Evolutionary conservation across 345 rosid genomes (phyloP), one percentile per base, ranked within the genome.

Genomic region (Populus euphratica): DNA sequence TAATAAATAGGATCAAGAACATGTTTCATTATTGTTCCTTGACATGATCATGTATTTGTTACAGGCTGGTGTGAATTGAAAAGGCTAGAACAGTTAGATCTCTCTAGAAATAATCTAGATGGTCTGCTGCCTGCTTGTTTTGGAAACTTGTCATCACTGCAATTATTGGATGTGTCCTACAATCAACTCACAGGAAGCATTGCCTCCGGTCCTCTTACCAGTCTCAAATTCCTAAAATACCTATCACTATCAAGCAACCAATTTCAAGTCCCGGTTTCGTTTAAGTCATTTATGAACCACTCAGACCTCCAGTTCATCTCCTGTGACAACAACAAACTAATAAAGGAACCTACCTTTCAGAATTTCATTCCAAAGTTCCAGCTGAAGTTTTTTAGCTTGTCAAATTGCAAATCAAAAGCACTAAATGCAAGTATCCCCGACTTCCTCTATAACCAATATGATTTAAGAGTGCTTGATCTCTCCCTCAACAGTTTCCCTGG

Each of bases 111-210:
- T 29, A 29, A 29, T 29, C 31, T 29, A 29, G 31, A 29, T 29
- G 31, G 31, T 29, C 31, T 29, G 31, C 31, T 29, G 31, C 31
- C 31, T 18, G 13, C 12, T 0, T 59, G 81, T 65, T 49, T 77
- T 1, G 31, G 39, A 23, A 77, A 83, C 21, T 65, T 80, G 50
- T 52, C 83, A 43, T 43, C 70, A 6, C 78, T 80, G 18, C 49
- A 5, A 17, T 14, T 6, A 31, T 71, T 83, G 17, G 59, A 77
- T 39, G 72, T 83, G 12, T 79, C 83, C 0, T 2, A 5, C 17
- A 83, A 77, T 4, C 69, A 35, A 27, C 36, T 82, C 23, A 44
- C 49, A 0, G 82, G 85, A 72, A 39, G 72, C 16, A 52, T 72
- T n/a, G 27, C 75, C 0, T 41, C 67, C 3, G 31, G 31, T 29